These are phyloP conservation scores for Solanum gandarillasii DNA, from an alignment of 257 asterid species.

Conservation along the genomic window DNA sequence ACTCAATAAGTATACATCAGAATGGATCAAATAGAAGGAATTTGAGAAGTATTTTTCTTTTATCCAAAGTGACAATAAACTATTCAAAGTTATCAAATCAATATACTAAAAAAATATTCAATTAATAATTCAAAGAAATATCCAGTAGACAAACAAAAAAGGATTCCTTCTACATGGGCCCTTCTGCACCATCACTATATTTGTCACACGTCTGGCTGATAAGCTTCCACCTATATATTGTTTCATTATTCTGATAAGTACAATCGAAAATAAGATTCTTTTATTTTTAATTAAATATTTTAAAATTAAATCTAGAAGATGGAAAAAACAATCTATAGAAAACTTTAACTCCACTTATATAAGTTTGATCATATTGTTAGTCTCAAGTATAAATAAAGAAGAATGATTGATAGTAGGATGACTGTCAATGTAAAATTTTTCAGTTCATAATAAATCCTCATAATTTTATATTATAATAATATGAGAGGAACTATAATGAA, in stretches of 20 bases:
- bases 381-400: neutral
- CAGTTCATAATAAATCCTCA: neutral
- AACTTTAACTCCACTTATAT: neutral
- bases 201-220: slow-evolving; percentile 12
- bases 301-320: accelerated
- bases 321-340: accelerated
- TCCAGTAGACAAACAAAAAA: slow-evolving; percentile 4
- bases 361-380: neutral
- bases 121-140: neutral
- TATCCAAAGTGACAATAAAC: neutral
- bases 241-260: neutral
- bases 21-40: neutral
- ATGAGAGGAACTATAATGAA: neutral
- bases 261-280: accelerated
- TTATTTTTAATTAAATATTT: neutral
- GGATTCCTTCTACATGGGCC: neutral
- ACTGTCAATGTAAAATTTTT: accelerated
- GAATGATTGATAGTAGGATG: neutral
- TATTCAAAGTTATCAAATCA: neutral
- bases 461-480: neutral
- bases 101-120: neutral
- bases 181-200: neutral
- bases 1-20: neutral
- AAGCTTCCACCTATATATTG: neutral
- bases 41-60: neutral